Evolutionary conservation across 768 basidiomycete genomes (phyloP).

Genomic region (Ramaria sp.): DNA sequence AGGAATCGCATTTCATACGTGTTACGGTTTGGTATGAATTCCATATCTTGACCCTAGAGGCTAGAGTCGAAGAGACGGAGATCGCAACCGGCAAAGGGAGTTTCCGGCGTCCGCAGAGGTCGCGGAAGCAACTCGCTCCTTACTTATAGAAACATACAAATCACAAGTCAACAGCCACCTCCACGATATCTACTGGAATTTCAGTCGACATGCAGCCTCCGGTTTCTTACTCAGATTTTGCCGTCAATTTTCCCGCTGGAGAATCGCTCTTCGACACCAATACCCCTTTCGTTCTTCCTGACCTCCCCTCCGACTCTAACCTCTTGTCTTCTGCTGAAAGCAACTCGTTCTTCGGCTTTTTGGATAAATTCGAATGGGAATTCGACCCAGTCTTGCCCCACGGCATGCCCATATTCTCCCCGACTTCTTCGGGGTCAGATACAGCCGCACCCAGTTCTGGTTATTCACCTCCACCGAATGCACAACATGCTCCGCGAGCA

Average conservation of each 20-base stretch:
- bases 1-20: no score
- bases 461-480: slow-evolving; percentile 7
- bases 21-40: no score
- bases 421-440: slow-evolving; percentile 2
- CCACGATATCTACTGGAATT: background rate
- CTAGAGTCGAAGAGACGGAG: no score
- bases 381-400: slow-evolving; percentile 30
- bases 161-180: background rate
- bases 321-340: slow-evolving; percentile 73
- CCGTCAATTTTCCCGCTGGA: slow-evolving; percentile 30
- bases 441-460: slow-evolving; percentile 13
- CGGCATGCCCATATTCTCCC: slow-evolving; percentile 12
- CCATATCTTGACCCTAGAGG: no score
- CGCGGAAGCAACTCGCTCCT: background rate
- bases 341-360: slow-evolving; percentile 68
- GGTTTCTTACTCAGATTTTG: slow-evolving; percentile 55
- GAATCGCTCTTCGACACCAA: slow-evolving; percentile 39
- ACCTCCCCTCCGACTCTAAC: background rate
- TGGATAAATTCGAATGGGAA: slow-evolving; percentile 69
- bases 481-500: slow-evolving; percentile 24
- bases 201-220: slow-evolving; percentile 31
- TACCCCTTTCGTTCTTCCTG: slow-evolving; percentile 32
- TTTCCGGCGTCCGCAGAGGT: background rate
- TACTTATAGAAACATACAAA: background rate
- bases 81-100: no score